Conservation (phyloP, 139 green algal species). For the Volvox africanus region DNA sequence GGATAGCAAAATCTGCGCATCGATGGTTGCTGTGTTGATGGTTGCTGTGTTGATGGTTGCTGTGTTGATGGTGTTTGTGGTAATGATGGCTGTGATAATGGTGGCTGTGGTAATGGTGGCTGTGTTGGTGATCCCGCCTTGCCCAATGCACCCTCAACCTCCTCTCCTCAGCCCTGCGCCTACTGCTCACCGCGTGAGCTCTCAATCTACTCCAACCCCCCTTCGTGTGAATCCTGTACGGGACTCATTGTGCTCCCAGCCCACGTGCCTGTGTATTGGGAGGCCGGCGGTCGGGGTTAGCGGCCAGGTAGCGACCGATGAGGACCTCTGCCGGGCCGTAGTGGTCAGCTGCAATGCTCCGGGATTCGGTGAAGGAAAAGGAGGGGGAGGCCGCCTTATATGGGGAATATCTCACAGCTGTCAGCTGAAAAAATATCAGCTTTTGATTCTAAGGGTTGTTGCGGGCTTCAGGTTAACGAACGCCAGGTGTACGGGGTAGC, state of each 20-base stretch:
- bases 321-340: slow-evolving; percentile 89
- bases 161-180: too few species aligned
- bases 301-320: slow-evolving; percentile 76
- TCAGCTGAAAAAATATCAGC: too few species aligned
- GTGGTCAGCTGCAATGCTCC: slow-evolving; percentile 68
- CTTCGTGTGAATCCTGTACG: too few species aligned
- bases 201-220: too few species aligned
- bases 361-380: background rate
- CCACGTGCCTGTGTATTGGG: slow-evolving; percentile 55
- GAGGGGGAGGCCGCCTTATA: background rate
- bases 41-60: background rate
- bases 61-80: background rate
- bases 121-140: background rate
- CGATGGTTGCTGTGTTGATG: background rate
- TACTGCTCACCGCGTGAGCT: too few species aligned
- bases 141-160: too few species aligned
- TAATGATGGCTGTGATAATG: background rate
- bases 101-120: background rate
- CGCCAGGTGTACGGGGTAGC: too few species aligned
- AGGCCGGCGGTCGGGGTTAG: slow-evolving; percentile 38
- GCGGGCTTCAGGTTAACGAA: too few species aligned
- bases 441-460: too few species aligned
- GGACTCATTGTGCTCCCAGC: too few species aligned
- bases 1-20: background rate
- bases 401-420: background rate